These are phyloP conservation scores for Filosporella fistucella DNA, from an alignment of 495 filamentous ascomycete species.

Conservation along the genomic window DNA sequence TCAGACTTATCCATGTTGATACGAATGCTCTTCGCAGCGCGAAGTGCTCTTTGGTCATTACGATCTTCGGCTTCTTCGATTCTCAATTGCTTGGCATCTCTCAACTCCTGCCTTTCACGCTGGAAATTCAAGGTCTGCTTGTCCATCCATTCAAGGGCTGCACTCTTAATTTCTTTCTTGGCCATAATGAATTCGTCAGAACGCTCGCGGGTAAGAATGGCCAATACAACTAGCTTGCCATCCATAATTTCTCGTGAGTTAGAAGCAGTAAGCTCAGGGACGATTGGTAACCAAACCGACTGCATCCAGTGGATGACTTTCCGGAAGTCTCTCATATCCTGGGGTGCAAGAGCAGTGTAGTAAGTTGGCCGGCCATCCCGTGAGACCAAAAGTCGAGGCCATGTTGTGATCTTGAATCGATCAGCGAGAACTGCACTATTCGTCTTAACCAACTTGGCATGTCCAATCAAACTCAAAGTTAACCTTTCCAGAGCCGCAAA, in stretches of 20 bases:
- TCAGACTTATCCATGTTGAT: constrained; percentile 85
- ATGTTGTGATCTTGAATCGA: constrained; percentile 90
- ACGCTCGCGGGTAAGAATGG: constrained; percentile 76
- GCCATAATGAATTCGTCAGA: constrained; percentile 72
- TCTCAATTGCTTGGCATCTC: constrained; percentile 89
- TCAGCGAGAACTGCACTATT: constrained; percentile 65
- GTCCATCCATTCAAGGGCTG: constrained; percentile 96
- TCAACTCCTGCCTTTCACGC: constrained; percentile 83
- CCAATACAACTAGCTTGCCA: constrained; percentile 86
- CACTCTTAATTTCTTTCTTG: constrained; percentile 89
- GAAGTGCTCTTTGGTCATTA: constrained; percentile 79
- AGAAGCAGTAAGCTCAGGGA: constrained; percentile 85
- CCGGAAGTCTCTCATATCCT: constrained; percentile 83
- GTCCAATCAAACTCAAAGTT: constrained; percentile 80
- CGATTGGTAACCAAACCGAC: constrained; percentile 93
- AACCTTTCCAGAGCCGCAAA: constrained; percentile 84
- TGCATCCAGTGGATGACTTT: constrained; percentile 89
- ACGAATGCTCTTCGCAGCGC: constrained; percentile 84
- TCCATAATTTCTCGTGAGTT: constrained; percentile 95
- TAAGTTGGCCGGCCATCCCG: constrained; percentile 85
- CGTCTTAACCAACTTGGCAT: constrained; percentile 88
- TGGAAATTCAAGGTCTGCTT: constrained; percentile 86
- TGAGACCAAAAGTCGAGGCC: constrained; percentile 86
- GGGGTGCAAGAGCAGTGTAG: constrained; percentile 76
- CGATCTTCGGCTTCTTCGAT: constrained; percentile 96